Evolutionary conservation across 2,329 filamentous ascomycete species (phyloP).

Genomic region (Penicillium sp.): DNA sequence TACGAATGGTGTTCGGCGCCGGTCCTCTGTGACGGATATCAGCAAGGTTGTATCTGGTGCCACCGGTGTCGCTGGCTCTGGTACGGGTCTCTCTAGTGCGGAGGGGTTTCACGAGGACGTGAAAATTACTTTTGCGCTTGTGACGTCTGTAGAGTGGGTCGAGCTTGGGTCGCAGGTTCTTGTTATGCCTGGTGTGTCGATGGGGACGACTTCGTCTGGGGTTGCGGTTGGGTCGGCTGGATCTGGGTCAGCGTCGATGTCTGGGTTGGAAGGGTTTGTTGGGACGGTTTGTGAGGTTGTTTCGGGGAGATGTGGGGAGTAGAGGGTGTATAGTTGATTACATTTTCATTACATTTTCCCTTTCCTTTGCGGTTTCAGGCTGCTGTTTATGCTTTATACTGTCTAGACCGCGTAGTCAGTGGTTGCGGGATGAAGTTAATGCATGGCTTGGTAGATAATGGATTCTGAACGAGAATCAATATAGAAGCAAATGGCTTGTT

Average conservation of each 20-base stretch:
- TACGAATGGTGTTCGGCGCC: constrained; percentile 3
- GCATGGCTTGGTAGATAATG: no score
- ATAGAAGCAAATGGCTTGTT: constrained; percentile 7
- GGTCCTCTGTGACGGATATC: constrained; percentile 20
- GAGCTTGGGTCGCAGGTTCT: constrained; percentile 53
- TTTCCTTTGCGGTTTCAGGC: no score
- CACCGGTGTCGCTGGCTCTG: constrained; percentile 2
- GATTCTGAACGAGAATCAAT: no score
- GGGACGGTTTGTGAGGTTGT: constrained; percentile 42
- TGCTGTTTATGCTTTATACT: no score
- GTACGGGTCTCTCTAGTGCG: constrained; percentile 5
- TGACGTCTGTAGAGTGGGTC: constrained; percentile 53
- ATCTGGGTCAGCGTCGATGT: constrained; percentile 41
- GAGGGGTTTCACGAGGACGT: constrained; percentile 29
- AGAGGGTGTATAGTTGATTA: not conserved
- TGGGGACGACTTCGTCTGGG: constrained; percentile 44
- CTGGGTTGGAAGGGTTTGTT: constrained; percentile 56
- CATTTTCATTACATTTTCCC: no score
- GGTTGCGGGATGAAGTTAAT: no score
- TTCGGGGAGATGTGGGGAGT: constrained; percentile 7
- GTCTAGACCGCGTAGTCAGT: no score
- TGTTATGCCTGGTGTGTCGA: constrained; percentile 54
- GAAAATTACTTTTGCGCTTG: constrained; percentile 52
- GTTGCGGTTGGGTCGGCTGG: constrained; percentile 47
- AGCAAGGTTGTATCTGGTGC: constrained; percentile 24